Percentiles rank a stretch among this genome's conserved stretches.
Conservation (phyloP, 352 stramenopile genomes). For the Pythium aquatile region DNA sequence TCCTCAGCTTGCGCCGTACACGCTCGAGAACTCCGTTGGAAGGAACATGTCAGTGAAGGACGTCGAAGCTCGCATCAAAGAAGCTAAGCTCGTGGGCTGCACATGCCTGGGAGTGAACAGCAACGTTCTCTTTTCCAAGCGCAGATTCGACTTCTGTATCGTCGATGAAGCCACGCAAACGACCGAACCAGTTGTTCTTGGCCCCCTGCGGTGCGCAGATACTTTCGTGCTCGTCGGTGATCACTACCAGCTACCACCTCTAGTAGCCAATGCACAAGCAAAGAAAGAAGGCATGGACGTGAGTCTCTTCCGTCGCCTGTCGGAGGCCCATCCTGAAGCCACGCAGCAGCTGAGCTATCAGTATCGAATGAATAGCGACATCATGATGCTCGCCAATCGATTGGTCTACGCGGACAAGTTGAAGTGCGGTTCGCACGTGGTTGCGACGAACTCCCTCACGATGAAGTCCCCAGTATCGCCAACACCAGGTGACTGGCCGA, state of each 20-base stretch:
- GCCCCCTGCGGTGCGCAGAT: conserved; percentile 90
- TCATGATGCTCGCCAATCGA: conserved; percentile 95
- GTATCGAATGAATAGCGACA: conserved; percentile 97
- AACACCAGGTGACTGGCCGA: conserved; percentile 25
- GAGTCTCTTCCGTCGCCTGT: conserved; percentile 91
- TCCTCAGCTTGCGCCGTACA: conserved; percentile 56
- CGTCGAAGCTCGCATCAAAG: conserved; percentile 51
- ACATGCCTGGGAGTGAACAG: conserved; percentile 78
- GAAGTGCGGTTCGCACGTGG: conserved; percentile 82
- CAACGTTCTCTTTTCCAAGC: conserved; percentile 74
- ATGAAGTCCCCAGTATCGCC: conserved; percentile 3
- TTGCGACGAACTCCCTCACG: conserved; percentile 47
- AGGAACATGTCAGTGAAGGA: conserved; percentile 33
- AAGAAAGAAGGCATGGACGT: conserved; percentile 81
- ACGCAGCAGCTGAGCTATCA: conserved; percentile 96
- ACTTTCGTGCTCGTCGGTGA: conserved; percentile 98
- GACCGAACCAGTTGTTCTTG: conserved; percentile 93
- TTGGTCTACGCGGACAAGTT: conserved; percentile 93
- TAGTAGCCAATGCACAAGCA: conserved; percentile 91
- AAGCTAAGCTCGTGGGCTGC: conserved; percentile 60
- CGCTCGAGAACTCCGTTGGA: conserved; percentile 38
- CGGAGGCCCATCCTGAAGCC: conserved; percentile 88
- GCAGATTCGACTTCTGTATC: conserved; percentile 97
- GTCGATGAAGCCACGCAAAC: conserved; percentile 99
- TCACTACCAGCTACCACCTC: conserved; percentile 97